These are phyloP conservation scores for Aspergillus nomiae DNA, from an alignment of 2,329 filamentous ascomycete genomes.

Conservation along the genomic window DNA sequence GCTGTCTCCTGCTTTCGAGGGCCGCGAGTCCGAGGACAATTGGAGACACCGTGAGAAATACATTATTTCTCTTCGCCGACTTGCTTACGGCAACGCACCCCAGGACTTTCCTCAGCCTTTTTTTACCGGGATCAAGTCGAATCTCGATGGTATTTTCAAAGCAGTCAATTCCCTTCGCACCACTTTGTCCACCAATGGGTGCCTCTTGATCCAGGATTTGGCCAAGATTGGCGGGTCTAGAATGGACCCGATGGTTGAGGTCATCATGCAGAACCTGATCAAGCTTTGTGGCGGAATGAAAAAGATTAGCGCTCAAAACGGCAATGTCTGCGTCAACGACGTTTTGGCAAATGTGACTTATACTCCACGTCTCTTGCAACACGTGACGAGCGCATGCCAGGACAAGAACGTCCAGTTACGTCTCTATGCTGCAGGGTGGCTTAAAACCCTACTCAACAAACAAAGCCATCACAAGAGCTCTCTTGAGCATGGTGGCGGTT, in stretches of 20 bases:
- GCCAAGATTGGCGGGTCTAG: conserved; percentile 73
- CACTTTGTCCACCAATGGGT: conserved; percentile 85
- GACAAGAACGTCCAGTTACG: conserved; percentile 94
- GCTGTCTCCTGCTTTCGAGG: conserved; percentile 82
- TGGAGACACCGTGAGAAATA: conserved; percentile 86
- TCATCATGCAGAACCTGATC: conserved; percentile 84
- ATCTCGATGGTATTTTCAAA: conserved; percentile 89
- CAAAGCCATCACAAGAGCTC: conserved; percentile 75
- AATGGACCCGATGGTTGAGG: conserved; percentile 86
- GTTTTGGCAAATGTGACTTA: conserved; percentile 81
- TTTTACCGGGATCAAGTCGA: conserved; percentile 67
- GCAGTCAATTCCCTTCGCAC: conserved; percentile 80
- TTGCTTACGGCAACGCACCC: conserved; percentile 81
- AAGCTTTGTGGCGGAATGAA: conserved; percentile 90
- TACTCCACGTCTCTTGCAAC: conserved; percentile 78
- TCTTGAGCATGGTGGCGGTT: conserved; percentile 79
- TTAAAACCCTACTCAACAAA: conserved; percentile 78
- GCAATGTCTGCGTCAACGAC: conserved; percentile 76
- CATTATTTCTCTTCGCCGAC: conserved; percentile 71
- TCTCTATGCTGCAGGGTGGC: conserved; percentile 76
- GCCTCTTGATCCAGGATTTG: conserved; percentile 80
- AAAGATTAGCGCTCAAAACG: conserved; percentile 85
- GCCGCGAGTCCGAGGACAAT: conserved; percentile 85
- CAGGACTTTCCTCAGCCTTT: conserved; percentile 74
- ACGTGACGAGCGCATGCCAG: conserved; percentile 77